A percentile compares a stretch with the other conserved stretches of the same genome.
Conservation (phyloP, 148 eudicot genomes). For the Beta vulgaris region DNA sequence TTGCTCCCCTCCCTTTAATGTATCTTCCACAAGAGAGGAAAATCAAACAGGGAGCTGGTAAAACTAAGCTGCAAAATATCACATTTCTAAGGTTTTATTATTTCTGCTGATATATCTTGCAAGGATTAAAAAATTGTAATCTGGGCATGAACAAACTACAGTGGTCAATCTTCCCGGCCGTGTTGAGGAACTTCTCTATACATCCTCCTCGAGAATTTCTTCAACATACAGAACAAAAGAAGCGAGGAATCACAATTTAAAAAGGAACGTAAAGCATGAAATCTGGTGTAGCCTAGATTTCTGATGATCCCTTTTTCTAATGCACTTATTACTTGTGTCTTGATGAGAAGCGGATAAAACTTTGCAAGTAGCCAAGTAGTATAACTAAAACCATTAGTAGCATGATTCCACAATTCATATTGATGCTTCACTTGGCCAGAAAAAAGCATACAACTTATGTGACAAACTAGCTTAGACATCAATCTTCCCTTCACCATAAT, state of each 20-base stretch:
- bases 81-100: neutral
- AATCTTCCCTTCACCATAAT: neutral
- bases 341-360: neutral
- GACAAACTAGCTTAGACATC: neutral
- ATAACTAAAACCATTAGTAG: neutral
- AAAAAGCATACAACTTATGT: neutral
- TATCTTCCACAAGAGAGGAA: constrained; percentile 5
- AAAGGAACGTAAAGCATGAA: neutral
- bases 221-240: neutral
- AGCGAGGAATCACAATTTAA: neutral
- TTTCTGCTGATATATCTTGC: neutral
- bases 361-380: neutral
- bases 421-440: neutral
- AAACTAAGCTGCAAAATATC: neutral
- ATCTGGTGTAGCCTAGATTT: neutral
- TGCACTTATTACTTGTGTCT: neutral
- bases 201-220: no score
- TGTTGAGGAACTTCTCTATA: neutral
- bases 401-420: neutral
- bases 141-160: neutral
- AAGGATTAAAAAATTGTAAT: neutral
- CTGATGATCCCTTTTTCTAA: neutral
- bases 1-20: neutral
- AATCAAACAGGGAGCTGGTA: neutral
- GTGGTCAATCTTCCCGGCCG: neutral